Evolutionary conservation across 2,329 filamentous ascomycete genomes (phyloP), one percentile per base, ranked within the genome.

Genomic region (Didymosphaeria variabile): DNA sequence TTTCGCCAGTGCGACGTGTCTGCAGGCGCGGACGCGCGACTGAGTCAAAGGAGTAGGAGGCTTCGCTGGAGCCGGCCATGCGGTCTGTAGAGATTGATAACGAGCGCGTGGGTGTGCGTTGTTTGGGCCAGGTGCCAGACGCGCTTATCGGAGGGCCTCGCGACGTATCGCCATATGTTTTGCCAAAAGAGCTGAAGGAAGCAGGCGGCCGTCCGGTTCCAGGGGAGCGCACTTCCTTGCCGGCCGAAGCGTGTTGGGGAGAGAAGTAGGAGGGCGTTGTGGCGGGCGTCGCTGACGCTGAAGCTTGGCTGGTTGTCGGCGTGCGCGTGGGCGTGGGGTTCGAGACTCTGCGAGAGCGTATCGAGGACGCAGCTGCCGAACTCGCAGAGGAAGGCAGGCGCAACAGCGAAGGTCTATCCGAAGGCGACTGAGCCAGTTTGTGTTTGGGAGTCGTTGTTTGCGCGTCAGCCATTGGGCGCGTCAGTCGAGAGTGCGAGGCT

Each of bases 141-240:
- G 55, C 50, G 53, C 53, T 80, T 60, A 84, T 80, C 55, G 83
- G 83, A 49, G 84, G 83, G 61, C 83, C 84, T 68, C 79, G 75
- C 59, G 77, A 80, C 32, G 80, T 83, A 70, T 82, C 81, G 77
- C 85, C 82, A 67, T 55, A 55, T 23, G 52, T 26, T 31, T 55
- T 55, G 36, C 82, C 82, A 79, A 82, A 77, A 56, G 79, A 81
- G 66, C 80, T 82, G 64, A 79, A 79, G 52, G 82, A 84, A 26
- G 82, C 81, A 44, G 82, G 83, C 32, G 82, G 77, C 65, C 79
- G 73, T 73, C 77, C 77, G 38, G 64, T 59, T 44, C 64, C 66
- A 21, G 75, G 72, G 54, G 72, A 76, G 65, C 73, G 72, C 40
- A 69, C 45, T 42, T 76, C 74, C 47, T 66, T 70, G 60, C 65